A percentile compares a stretch with the other conserved stretches of the same genome.
Conservation (phyloP, 176 grass and related monocot species). For the Ensete glaucum region DNA sequence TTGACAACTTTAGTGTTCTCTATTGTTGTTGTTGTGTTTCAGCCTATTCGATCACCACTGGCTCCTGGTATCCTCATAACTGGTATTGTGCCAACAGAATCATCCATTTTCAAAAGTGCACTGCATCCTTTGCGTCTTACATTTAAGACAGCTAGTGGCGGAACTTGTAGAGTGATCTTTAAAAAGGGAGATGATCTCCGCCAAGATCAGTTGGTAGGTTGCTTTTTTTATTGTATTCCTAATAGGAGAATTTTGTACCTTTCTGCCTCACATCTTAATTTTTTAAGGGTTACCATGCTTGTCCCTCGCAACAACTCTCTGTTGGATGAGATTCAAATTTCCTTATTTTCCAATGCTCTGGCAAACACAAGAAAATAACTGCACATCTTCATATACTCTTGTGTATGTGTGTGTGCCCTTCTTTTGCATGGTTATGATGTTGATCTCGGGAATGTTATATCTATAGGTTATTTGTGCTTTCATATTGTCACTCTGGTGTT, state of each 20-base stretch:
- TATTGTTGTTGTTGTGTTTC: conserved; percentile 8
- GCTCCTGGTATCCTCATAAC: conserved; percentile 52
- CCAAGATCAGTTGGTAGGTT: conserved; percentile 90
- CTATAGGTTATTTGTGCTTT: too few relatives aligned
- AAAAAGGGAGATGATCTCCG: conserved; percentile 96
- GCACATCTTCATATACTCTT: too few relatives aligned
- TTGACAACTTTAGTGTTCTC: conserved; percentile 7
- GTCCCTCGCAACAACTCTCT: background rate
- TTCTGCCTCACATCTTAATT: background rate
- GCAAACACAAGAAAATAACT: too few relatives aligned
- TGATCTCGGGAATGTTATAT: too few relatives aligned
- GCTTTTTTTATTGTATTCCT: background rate
- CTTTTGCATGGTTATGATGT: too few relatives aligned
- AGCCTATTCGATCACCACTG: conserved; percentile 91
- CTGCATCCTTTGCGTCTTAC: conserved; percentile 77
- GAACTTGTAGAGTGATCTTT: conserved; percentile 72
- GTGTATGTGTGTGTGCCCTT: too few relatives aligned
- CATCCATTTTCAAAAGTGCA: conserved; percentile 79
- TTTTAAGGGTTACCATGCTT: too few relatives aligned
- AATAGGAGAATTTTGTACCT: background rate
- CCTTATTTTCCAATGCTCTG: too few relatives aligned
- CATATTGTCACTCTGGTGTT: too few relatives aligned
- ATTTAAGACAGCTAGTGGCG: conserved; percentile 59
- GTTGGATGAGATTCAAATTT: too few relatives aligned
- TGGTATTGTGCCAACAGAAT: conserved; percentile 74